phyloP scores from a whole-genome alignment of 139 green algal genomes.

The Coelastrella sp. region DNA sequence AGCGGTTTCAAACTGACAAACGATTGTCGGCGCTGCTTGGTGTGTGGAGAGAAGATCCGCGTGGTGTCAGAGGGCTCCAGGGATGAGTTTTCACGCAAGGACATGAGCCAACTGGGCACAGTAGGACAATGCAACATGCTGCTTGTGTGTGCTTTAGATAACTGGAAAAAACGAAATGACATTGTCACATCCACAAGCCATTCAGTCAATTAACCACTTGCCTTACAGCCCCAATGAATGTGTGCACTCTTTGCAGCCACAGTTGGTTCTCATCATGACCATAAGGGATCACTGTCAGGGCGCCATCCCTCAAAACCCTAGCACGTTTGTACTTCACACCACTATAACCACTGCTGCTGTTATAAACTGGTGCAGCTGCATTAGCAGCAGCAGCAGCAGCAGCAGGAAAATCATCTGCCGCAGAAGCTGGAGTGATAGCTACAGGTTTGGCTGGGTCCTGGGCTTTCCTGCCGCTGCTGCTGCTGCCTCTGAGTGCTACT shows the following conservation, averaged over 20 bases:
- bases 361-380: neutral
- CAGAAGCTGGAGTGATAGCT: neutral
- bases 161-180: too few relatives aligned
- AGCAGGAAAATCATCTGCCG: too few relatives aligned
- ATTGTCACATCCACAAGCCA: too few relatives aligned
- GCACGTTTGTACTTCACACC: slow-evolving; percentile 46
- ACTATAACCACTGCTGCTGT: neutral
- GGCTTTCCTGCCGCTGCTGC: neutral
- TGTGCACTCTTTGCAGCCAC: slow-evolving; percentile 65
- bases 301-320: slow-evolving; percentile 77
- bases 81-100: too few relatives aligned
- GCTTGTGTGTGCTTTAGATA: too few relatives aligned
- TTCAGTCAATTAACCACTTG: too few relatives aligned
- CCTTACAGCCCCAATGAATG: slow-evolving; percentile 64
- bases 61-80: too few relatives aligned
- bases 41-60: too few relatives aligned
- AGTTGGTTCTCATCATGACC: slow-evolving; percentile 77
- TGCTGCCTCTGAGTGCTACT: slow-evolving; percentile 6
- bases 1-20: neutral
- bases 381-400: slow-evolving; percentile 10
- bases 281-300: slow-evolving; percentile 83
- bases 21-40: too few relatives aligned
- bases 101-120: too few relatives aligned
- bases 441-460: too few relatives aligned
- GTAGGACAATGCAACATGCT: too few relatives aligned